Conservation (phyloP, 305 asterid genomes). For the Lippia alba region DNA sequence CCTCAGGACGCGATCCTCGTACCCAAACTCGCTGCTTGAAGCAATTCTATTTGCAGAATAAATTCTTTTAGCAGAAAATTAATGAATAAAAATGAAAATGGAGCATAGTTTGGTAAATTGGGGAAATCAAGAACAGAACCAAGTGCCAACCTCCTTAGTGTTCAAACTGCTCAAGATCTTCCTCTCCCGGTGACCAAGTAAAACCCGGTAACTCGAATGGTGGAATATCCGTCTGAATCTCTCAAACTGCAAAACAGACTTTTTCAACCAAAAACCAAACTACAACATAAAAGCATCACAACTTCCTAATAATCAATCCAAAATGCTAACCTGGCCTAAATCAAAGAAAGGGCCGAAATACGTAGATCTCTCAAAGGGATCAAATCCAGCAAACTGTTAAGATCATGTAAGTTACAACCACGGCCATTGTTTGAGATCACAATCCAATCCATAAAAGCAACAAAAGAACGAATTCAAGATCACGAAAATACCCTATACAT, state of each 20-base stretch:
- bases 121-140: constrained; percentile 7
- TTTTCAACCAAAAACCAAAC: not conserved
- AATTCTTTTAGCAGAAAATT: not conserved
- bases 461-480: constrained; percentile 26
- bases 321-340: constrained; percentile 85
- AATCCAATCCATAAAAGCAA: constrained; percentile 11
- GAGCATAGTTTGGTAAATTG: constrained; percentile 15
- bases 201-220: constrained; percentile 86
- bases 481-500: constrained; percentile 76
- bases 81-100: constrained; percentile 17
- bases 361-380: constrained; percentile 95
- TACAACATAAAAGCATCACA: constrained; percentile 1
- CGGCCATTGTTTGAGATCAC: constrained; percentile 8
- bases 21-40: constrained; percentile 89
- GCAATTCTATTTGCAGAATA: constrained; percentile 54
- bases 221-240: constrained; percentile 92
- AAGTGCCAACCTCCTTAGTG: constrained; percentile 68
- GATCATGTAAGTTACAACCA: not conserved
- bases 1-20: constrained; percentile 91
- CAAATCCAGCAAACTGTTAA: constrained; percentile 91
- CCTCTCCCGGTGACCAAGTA: constrained; percentile 87
- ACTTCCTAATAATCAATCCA: not conserved
- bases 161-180: constrained; percentile 83
- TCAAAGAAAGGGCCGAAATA: constrained; percentile 95
- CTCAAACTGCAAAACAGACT: constrained; percentile 62